Conservation (phyloP, 163 green algal genomes). For the Chloroidium sp. region DNA sequence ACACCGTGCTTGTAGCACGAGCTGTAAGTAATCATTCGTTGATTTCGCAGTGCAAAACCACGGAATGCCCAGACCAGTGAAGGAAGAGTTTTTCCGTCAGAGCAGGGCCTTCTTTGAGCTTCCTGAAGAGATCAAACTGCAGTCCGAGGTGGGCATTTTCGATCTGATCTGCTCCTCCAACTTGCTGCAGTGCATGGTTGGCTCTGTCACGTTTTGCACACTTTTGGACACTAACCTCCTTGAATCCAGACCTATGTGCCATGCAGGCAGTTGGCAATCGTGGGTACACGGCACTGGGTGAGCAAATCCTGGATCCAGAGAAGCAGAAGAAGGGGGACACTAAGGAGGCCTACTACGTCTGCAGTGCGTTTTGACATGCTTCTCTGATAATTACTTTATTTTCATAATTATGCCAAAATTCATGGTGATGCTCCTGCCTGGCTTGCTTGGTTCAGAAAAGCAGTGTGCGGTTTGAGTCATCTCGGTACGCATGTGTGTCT, state of each 20-base stretch:
- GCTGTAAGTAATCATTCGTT: no score
- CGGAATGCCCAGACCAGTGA: constrained; percentile 36
- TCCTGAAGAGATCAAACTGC: constrained; percentile 52
- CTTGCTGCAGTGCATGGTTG: neutral
- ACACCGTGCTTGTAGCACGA: no score
- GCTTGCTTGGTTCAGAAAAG: no score
- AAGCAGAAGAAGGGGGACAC: constrained; percentile 29
- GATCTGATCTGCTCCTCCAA: constrained; percentile 2
- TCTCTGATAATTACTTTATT: neutral
- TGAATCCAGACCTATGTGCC: no score
- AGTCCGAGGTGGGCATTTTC: constrained; percentile 22
- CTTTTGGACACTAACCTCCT: no score
- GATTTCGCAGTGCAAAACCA: constrained; percentile 47
- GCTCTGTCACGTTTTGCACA: neutral
- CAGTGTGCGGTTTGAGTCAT: no score
- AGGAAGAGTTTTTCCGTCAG: constrained; percentile 38
- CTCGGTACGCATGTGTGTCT: no score
- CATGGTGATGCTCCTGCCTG: no score
- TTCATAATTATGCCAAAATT: no score
- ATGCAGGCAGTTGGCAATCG: constrained; percentile 23
- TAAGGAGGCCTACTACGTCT: constrained; percentile 46
- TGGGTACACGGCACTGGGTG: constrained; percentile 52
- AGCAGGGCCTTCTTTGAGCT: constrained; percentile 53
- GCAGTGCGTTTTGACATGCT: neutral
- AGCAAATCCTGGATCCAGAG: constrained; percentile 72